Conservation (phyloP, 2,329 filamentous ascomycete species). For the Leptographium lundbergii region DNA sequence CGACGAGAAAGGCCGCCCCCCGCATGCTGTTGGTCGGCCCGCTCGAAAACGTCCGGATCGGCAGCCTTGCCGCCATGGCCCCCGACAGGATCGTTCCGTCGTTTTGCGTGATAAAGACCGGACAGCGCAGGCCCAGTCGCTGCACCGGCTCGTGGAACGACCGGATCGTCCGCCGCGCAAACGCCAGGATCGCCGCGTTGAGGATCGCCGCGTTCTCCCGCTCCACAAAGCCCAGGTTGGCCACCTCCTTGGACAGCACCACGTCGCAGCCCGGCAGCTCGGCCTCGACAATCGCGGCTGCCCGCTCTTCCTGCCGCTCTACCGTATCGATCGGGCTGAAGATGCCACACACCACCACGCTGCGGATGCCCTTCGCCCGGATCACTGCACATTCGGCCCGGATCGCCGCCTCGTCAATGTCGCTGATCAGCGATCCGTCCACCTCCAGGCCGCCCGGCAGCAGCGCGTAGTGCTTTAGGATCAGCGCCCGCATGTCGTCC, state of each 20-base stretch:
- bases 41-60: conserved; percentile 49
- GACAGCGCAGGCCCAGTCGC: conserved; percentile 35
- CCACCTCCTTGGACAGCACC: conserved; percentile 38
- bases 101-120: conserved; percentile 50
- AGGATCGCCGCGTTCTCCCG: conserved; percentile 53
- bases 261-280: conserved; percentile 30
- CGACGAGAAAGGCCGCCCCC: conserved; percentile 46
- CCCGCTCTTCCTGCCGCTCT: conserved; percentile 34
- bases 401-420: conserved; percentile 30
- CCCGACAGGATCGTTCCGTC: conserved; percentile 48
- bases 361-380: conserved; percentile 28
- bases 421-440: conserved; percentile 33
- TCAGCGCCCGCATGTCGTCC: conserved; percentile 30
- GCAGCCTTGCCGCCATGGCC: conserved; percentile 38
- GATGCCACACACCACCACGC: conserved; percentile 34
- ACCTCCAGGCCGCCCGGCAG: conserved; percentile 39
- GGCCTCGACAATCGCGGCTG: conserved; percentile 26
- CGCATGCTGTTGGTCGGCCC: conserved; percentile 53
- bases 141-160: conserved; percentile 41
- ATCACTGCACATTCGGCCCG: conserved; percentile 25
- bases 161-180: conserved; percentile 42
- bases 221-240: conserved; percentile 43
- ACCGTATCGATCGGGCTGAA: conserved; percentile 40
- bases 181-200: conserved; percentile 47
- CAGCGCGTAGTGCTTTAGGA: conserved; percentile 31